These are phyloP conservation scores for Brasilioporus rufonigricans DNA, from an alignment of 768 basidiomycete genomes.

Conservation along the genomic window DNA sequence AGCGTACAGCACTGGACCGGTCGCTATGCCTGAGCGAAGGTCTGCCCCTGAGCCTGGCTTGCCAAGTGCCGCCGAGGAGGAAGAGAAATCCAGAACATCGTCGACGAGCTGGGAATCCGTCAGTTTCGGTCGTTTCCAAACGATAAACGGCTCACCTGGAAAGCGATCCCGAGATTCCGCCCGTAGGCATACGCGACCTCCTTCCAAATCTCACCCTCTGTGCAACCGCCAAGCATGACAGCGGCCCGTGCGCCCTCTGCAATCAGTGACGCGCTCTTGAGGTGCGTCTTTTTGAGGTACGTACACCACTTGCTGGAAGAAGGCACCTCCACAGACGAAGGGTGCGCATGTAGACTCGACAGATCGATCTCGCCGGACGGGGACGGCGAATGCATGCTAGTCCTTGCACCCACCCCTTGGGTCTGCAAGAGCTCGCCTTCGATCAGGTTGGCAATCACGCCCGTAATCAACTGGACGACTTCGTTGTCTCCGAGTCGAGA, in stretches of 20 bases:
- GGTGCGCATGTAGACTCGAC: constrained; percentile 44
- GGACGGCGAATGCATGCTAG: too few relatives aligned
- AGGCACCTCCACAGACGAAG: constrained; percentile 26
- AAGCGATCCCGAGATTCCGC: constrained; percentile 2
- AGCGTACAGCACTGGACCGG: constrained; percentile 83
- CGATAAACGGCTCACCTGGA: not conserved
- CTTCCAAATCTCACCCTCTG: constrained; percentile 77
- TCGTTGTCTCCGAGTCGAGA: constrained; percentile 83
- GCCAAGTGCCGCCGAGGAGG: constrained; percentile 71
- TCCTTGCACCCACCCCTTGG: constrained; percentile 17
- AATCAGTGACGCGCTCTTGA: constrained; percentile 1
- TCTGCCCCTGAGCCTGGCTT: constrained; percentile 87
- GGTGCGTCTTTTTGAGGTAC: constrained; percentile 89
- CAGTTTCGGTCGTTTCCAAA: not conserved
- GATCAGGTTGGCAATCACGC: constrained; percentile 92
- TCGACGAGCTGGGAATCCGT: constrained; percentile 73
- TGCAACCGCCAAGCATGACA: constrained; percentile 82
- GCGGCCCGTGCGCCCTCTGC: constrained; percentile 57
- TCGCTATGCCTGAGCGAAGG: constrained; percentile 78
- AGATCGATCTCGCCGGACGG: too few relatives aligned
- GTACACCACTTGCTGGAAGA: constrained; percentile 57
- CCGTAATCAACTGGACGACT: constrained; percentile 90
- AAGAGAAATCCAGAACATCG: constrained; percentile 92
- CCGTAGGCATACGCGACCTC: constrained; percentile 75
- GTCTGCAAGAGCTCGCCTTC: constrained; percentile 91